Evolutionary conservation across 805 yeast species (phyloP), one percentile per base, ranked within the genome.

Genomic region (Zygoascus bituminiphila): DNA sequence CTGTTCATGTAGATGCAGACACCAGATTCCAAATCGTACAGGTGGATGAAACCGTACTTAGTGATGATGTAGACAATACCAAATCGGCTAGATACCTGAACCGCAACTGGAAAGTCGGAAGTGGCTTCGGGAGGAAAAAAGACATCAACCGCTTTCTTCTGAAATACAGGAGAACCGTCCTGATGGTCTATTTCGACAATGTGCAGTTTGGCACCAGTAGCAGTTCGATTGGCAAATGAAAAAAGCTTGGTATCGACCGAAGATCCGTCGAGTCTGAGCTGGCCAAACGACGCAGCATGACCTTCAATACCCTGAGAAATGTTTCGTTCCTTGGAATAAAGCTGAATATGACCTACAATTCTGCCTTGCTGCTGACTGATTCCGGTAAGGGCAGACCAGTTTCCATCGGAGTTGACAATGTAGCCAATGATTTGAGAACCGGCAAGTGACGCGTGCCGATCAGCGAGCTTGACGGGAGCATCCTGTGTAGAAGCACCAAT

Each of bases 251-350:
- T 85, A 38, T 86, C 86, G 42, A 68, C 68, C 24, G 79, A 59
- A 36, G 89, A 86, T 48, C 88, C 88, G 46, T 79, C 84, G 57
- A 91, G 73, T 52, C 79, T 75, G 54, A 93, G 71, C 51, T 75
- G 73, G 47, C 96, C 88, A 70, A 93, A 93, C 38, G 81, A 79
- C 51, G 95, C 93, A 48, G 94, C 98, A 67, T 93, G 98, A 60
- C 98, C 98, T 63, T 93, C 98, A 59, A 93, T 87, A 19, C 95
- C 89, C 71, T 93, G 99, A 12, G 97, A 89, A 36, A 91, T 86
- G 62, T 85, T 84, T 70, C 98, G 82, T 47, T 82, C 79, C 64
- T 83, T 84, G 51, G 95, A 84, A 69, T 73, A 93, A 54, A 93
- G 78, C 72, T 93, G 99, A 64, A 91, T 85, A 69, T 87, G 94